phyloP scores from a whole-genome alignment of 164 flowering plant genomes.

The Umbellularia californica region DNA sequence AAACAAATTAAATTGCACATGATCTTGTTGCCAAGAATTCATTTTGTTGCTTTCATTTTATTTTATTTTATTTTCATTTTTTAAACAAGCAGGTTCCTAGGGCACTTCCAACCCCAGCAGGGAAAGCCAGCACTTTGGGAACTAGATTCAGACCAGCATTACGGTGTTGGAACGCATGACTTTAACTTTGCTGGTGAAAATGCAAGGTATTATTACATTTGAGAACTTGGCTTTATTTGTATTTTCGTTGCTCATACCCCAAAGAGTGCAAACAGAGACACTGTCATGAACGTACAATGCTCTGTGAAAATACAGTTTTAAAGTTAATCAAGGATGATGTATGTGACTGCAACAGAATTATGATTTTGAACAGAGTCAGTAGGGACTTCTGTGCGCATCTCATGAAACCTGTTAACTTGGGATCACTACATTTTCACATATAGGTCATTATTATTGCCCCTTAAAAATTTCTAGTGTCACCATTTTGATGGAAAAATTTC shows the following conservation, averaged over 20 bases:
- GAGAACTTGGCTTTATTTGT: neutral
- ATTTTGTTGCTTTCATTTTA: neutral
- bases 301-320: neutral
- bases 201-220: constrained; percentile 39
- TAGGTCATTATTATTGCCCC: no score
- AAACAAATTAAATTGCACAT: neutral
- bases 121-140: constrained; percentile 90
- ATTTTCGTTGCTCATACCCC: neutral
- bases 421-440: neutral
- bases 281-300: neutral
- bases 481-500: no score
- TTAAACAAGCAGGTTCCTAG: constrained; percentile 64
- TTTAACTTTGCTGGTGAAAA: constrained; percentile 36
- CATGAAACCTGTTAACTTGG: neutral
- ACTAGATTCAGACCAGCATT: constrained; percentile 74
- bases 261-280: neutral
- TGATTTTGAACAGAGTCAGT: neutral
- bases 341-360: neutral
- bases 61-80: neutral
- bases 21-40: neutral
- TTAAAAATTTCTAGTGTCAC: no score
- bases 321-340: neutral
- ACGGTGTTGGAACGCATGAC: constrained; percentile 41
- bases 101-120: constrained; percentile 78
- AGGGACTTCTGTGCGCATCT: neutral